Evolutionary conservation across 2,329 filamentous ascomycete genomes (phyloP).

Genomic region (Pseudocercospora eumusae): DNA sequence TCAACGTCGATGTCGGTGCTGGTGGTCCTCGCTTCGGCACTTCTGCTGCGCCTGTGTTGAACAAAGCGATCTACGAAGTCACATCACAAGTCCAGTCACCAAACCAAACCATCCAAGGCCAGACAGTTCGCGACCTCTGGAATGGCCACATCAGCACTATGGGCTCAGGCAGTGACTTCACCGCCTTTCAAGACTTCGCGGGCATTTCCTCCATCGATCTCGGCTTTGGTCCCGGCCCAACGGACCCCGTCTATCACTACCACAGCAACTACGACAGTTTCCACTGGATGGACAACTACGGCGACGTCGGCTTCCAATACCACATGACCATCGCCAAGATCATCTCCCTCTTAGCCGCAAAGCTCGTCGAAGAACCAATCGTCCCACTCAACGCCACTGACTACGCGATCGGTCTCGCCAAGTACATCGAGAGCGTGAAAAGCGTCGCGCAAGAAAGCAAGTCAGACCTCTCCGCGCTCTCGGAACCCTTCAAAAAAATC

Average conservation of each 20-base stretch:
- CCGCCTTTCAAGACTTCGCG: slow-evolving; percentile 56
- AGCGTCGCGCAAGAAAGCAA: slow-evolving; percentile 33
- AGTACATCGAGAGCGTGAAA: slow-evolving; percentile 48
- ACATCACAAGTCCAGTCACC: slow-evolving; percentile 62
- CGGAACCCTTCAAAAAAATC: slow-evolving; percentile 46
- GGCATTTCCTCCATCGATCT: slow-evolving; percentile 53
- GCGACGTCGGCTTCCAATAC: slow-evolving; percentile 64
- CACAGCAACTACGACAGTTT: slow-evolving; percentile 84
- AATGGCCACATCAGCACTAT: slow-evolving; percentile 58
- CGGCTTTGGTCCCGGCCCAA: slow-evolving; percentile 43
- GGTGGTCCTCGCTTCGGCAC: slow-evolving; percentile 64
- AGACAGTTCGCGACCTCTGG: slow-evolving; percentile 68
- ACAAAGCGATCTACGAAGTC: slow-evolving; percentile 69
- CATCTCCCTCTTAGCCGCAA: slow-evolving; percentile 49
- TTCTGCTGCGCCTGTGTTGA: slow-evolving; percentile 72
- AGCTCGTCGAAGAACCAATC: slow-evolving; percentile 51
- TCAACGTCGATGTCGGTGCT: slow-evolving; percentile 81
- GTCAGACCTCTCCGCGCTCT: slow-evolving; percentile 28
- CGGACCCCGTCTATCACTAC: slow-evolving; percentile 67
- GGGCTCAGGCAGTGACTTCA: slow-evolving; percentile 56
- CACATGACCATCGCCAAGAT: slow-evolving; percentile 55
- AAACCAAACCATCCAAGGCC: slow-evolving; percentile 70
- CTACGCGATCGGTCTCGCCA: slow-evolving; percentile 46
- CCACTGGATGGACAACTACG: slow-evolving; percentile 78
- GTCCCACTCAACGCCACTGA: slow-evolving; percentile 51